Percentiles rank a stretch among this genome's conserved stretches.
phyloP scores from a whole-genome alignment of 345 rosid species.

The Raphanus raphanistrum region DNA sequence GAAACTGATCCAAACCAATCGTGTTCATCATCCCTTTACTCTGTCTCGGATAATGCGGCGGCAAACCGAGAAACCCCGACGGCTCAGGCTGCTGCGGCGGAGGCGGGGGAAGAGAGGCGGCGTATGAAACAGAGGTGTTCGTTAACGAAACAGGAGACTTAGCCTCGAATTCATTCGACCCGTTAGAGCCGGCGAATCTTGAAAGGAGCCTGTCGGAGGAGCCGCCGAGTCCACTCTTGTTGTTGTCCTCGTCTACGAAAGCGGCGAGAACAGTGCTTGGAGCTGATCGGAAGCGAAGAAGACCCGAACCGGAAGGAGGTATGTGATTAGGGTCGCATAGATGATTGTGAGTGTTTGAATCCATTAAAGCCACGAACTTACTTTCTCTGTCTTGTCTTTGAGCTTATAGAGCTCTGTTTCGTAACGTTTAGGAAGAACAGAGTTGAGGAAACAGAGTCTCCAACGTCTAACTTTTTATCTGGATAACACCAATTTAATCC shows the following conservation, averaged over 20 bases:
- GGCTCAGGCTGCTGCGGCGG: constrained; percentile 22
- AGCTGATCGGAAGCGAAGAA: constrained; percentile 82
- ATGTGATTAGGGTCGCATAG: constrained; percentile 42
- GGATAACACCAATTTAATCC: background rate
- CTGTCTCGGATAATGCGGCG: constrained; percentile 81
- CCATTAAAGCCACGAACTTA: constrained; percentile 43
- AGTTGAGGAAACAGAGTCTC: background rate
- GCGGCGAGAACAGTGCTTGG: constrained; percentile 62
- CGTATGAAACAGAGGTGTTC: constrained; percentile 38
- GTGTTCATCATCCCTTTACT: constrained; percentile 45
- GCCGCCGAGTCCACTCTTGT: constrained; percentile 40
- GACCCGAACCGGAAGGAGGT: constrained; percentile 50
- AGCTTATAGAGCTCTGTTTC: constrained; percentile 21
- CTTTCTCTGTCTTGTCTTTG: background rate
- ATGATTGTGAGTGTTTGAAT: constrained; percentile 47
- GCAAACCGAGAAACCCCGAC: constrained; percentile 56
- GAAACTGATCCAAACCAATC: constrained; percentile 57
- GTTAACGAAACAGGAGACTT: constrained; percentile 34
- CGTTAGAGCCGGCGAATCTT: constrained; percentile 46
- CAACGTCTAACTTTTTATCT: background rate
- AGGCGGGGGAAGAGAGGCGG: constrained; percentile 30
- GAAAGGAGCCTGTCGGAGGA: constrained; percentile 43
- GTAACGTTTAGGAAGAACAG: background rate
- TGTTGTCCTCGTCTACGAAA: constrained; percentile 42
- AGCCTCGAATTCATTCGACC: constrained; percentile 34